Evolutionary conservation across 805 yeast species (phyloP), one percentile per base, ranked within the genome.

Genomic region (Tetrapisispora iriomotensis): DNA sequence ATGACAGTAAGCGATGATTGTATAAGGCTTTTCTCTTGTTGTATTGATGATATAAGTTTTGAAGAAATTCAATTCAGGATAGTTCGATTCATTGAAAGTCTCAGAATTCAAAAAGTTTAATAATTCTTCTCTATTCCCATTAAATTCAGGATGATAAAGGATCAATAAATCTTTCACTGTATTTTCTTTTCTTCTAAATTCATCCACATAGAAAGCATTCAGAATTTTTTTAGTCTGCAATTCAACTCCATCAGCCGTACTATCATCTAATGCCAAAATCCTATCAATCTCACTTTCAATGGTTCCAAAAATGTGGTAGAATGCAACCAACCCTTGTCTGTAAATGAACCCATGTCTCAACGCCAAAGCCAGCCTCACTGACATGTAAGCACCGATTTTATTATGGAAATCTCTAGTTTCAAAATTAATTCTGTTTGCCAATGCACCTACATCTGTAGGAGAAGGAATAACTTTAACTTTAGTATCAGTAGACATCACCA

Each of bases 381-480:
- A 73, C 63, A 84, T 76, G 53, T 75, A 62, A 45, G 79, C 79
- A 57, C 83, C 75, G 39, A 84, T 77, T 46, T 71, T 72, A 56
- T 79, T 76, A 64, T 84, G 95, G 22, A 70, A 67, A 14, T 66
- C 61, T 45, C 78, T 68, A 2, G 94, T 84, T 51, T 76, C 79
- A 35, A 58, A 55, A 58, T 84, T 84, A 53, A 85, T 84, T 56
- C 95, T 67, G 68, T 85, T 85, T 34, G 79, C 94, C 38, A 84
- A 66, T 6, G 94, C 94, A 20, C 88, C 94, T 14, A 78, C 64
- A 55, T 84, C 94, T n/a, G 74, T 72, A 40, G 80, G 79, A n/a
- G 75, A 68, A 2, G 95, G 95, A 24, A 84, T 70, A 25, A 79
- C 72, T 18, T 46, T 40, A 17, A 27, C 36, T 24, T 38, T 40